Evolutionary conservation across 116 monocot species (phyloP).

Genomic region (Cymodocea nodosa): DNA sequence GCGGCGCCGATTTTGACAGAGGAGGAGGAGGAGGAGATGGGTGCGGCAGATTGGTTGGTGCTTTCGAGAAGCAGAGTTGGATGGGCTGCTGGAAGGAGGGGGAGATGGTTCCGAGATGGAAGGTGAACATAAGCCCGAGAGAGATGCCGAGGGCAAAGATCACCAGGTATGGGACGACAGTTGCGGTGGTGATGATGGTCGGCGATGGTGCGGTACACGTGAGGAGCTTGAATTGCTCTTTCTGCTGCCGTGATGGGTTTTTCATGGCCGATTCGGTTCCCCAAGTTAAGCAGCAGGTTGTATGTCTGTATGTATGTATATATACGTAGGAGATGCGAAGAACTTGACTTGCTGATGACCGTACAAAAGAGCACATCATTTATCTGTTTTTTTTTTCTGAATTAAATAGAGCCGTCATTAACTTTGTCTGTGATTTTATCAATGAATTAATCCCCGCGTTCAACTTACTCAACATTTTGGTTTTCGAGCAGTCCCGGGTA

Average conservation of each 20-base stretch:
- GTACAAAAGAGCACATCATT: too few relatives aligned
- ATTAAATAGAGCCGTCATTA: too few relatives aligned
- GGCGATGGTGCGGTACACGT: too few relatives aligned
- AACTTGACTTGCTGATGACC: too few relatives aligned
- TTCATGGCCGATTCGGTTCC: not conserved
- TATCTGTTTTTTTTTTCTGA: too few relatives aligned
- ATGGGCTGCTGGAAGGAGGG: conserved; percentile 1
- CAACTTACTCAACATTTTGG: too few relatives aligned
- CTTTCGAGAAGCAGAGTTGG: not conserved
- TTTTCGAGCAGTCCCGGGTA: too few relatives aligned
- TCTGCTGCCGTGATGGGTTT: not conserved
- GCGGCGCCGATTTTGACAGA: not conserved
- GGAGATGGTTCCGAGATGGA: conserved; percentile 4
- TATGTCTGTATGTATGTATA: too few relatives aligned
- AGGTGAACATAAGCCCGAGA: conserved; percentile 12
- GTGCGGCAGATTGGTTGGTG: not conserved
- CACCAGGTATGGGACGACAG: conserved; percentile 8
- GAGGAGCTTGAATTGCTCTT: not conserved
- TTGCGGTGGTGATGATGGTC: not conserved
- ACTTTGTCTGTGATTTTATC: too few relatives aligned
- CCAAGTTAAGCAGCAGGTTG: too few relatives aligned
- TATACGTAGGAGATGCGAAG: too few relatives aligned
- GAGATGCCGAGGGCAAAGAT: conserved; percentile 15
- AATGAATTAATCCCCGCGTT: too few relatives aligned
- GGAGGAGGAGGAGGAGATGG: conserved; percentile 2